Percentiles rank a stretch among this genome's conserved stretches.
Conservation (phyloP, 306 rosid genomes). For the Cucurbita maxima region DNA sequence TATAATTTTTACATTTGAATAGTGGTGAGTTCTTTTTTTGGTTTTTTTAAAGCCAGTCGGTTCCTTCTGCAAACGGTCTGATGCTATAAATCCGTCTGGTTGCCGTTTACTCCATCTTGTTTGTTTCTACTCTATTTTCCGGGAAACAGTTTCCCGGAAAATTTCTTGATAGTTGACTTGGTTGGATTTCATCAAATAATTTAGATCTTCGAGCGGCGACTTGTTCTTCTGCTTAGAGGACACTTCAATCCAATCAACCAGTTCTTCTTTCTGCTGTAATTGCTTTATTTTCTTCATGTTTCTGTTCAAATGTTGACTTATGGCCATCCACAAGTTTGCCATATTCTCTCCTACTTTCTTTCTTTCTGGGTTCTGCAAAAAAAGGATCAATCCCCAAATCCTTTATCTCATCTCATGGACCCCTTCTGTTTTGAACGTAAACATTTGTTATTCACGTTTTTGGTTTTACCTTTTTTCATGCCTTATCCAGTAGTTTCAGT, state of each 20-base stretch:
- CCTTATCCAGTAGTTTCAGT: neutral
- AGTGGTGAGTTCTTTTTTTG: neutral
- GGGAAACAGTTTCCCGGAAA: slow-evolving; percentile 10
- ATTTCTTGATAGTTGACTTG: slow-evolving; percentile 24
- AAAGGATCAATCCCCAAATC: neutral
- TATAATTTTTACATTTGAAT: neutral
- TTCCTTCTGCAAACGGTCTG: neutral
- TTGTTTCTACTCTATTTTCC: neutral
- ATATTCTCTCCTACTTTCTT: neutral
- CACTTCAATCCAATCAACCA: neutral
- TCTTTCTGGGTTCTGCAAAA: neutral
- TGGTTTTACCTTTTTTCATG: neutral
- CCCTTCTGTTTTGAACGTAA: neutral
- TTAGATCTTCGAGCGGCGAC: slow-evolving; percentile 5
- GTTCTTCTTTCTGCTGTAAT: neutral
- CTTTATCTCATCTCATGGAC: neutral
- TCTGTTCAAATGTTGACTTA: slow-evolving; percentile 6
- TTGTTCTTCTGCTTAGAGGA: neutral
- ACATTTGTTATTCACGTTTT: neutral
- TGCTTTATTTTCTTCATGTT: neutral
- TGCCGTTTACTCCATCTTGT: neutral
- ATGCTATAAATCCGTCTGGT: neutral
- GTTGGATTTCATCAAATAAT: slow-evolving; percentile 4
- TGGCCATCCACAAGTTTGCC: neutral
- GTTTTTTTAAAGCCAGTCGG: neutral